Evolutionary conservation across 371 early-diverging fungal species (phyloP), one percentile per base, ranked within the genome.

Genomic region (Dichotomocladium elegans): DNA sequence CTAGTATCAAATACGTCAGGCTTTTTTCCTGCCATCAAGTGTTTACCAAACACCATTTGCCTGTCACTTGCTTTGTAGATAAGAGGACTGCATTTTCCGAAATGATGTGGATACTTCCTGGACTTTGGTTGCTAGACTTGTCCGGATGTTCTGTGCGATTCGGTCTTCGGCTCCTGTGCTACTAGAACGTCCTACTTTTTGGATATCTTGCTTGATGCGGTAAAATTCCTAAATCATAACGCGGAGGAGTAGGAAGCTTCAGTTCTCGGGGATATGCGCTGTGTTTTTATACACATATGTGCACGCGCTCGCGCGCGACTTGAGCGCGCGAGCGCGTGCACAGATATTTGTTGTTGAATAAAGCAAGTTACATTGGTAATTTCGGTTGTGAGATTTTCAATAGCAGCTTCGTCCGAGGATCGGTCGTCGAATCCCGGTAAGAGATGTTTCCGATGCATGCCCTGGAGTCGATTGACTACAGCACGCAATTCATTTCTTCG

Each of bases 401-500:
- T 98, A 12, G 86, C 87, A 48, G 82, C 81, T 68, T 95, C 94
- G 59, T 92, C 94, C 10, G 74, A 82, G 2, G 84, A 70, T 29
- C 87, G 80, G 66, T 98, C 97, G 55, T 94, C 93, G 57, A 98
- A 97, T 24, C 95, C 95, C 15, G 97, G 96, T 43, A 97, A 64
- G 17, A 96, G 68, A 61, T 94, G 91, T 60, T 90, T 90, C 53
- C 89, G 87, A 72, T 98, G 95, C 77, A 94, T 79, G 12, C 65
- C 77, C 41, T 95, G 88, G n/a, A 98, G 77, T 22, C 78, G 82
- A 50, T 73, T 72, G n/a, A 94, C 92, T 93, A 65, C n/a, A 14
- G 26, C 33, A 3, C 37, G 7, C n/a, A n/a, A n/a, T n/a, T n/a
- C n/a, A n/a, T n/a, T 11, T 5, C 3, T 28, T 1, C 2, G 1